Base-by-base conservation (phyloP, 768 basidiomycete genomes). In the Lactifluus echinatus region DNA sequence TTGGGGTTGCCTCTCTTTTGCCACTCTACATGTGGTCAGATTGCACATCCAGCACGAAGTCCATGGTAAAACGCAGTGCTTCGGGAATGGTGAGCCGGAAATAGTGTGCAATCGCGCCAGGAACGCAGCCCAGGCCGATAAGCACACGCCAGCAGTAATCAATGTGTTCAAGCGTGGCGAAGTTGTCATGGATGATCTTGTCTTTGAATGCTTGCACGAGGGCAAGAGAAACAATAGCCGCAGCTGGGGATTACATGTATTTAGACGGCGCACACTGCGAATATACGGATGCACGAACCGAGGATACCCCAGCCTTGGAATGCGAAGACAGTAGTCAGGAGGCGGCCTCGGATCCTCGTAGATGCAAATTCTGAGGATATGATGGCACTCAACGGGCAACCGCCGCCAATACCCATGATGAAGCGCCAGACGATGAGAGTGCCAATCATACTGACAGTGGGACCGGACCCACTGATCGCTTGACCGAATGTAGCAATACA, bases 21-120 rank as follows among this genome's bases (percentile, higher is more conserved):
- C n/a, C n/a, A n/a, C n/a, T n/a, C n/a, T n/a, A n/a, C n/a, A n/a
- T n/a, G n/a, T n/a, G n/a, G n/a, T n/a, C n/a, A n/a, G n/a, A n/a
- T n/a, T n/a, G n/a, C n/a, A n/a, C n/a, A n/a, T n/a, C n/a, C n/a
- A n/a, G n/a, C n/a, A n/a, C n/a, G n/a, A n/a, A 80, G 75, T 94
- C 92, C 87, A 93, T 93, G 57, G 92, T 95, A 69, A 79, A 84
- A 55, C 92, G 89, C 26, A 92, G 92, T 0, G 91, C 93, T 69
- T 93, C 91, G 3, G 92, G 89, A 66, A 94, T 93, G 24, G 91
- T 93, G 33, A 93, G 79, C 68, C 92, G 89, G 85, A 89, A 93
- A 75, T 92, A 93, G 50, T 93, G 81, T 19, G 89, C 91, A 55
- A 92, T 67, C 40, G 76, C 77, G 54, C 82, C 92, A 33, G 92